Percentiles rank a stretch among this genome's conserved stretches.
Evolutionary conservation across 164 flowering plant genomes (phyloP).

Genomic region (Vitis labrusca): DNA sequence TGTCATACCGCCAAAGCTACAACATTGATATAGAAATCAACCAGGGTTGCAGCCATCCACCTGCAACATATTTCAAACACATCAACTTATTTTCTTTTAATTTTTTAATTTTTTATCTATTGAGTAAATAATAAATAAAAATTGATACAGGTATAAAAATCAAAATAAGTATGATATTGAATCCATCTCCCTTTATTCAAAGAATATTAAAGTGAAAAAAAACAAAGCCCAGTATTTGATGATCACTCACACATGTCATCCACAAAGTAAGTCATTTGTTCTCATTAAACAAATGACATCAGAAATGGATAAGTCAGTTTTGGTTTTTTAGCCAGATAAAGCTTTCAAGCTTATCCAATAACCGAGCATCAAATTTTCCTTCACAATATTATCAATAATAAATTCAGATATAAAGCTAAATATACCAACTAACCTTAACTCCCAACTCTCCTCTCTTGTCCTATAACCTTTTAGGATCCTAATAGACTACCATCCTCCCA

Average conservation of each 20-base stretch:
- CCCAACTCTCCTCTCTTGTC: too few relatives aligned
- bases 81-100: too few relatives aligned
- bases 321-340: too few relatives aligned
- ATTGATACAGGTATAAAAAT: background rate
- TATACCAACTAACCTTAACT: too few relatives aligned
- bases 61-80: conserved; percentile 24
- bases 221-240: background rate
- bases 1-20: conserved; percentile 41
- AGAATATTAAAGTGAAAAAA: background rate
- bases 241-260: background rate
- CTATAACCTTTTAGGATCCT: too few relatives aligned
- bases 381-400: too few relatives aligned
- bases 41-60: conserved; percentile 56
- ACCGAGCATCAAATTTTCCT: too few relatives aligned
- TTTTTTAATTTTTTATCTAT: background rate
- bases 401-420: too few relatives aligned
- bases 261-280: background rate
- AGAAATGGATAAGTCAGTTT: background rate
- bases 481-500: too few relatives aligned
- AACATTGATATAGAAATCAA: conserved; percentile 52
- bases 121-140: background rate
- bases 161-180: background rate
- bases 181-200: background rate
- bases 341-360: too few relatives aligned
- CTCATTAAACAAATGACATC: background rate